Evolutionary conservation across 192 early-diverging fungal genomes (phyloP).

Genomic region (Umbelopsis isabellina): DNA sequence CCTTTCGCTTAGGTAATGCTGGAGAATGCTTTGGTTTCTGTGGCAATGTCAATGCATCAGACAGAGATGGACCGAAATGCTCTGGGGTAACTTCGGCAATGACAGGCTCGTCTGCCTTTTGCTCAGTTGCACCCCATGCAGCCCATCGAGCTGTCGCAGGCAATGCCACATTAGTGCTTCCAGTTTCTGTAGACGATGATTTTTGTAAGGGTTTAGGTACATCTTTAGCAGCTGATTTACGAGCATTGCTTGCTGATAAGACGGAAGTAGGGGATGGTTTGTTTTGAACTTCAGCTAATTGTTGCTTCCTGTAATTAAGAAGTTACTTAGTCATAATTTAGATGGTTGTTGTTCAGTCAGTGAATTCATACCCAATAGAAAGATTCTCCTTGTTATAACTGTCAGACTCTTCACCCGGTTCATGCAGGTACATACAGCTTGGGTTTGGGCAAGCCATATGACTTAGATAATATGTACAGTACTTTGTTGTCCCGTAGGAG

Average conservation of each 20-base stretch:
- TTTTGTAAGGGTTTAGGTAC: neutral
- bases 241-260: neutral
- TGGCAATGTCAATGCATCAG: constrained; percentile 37
- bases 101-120: neutral
- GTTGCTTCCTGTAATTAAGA: neutral
- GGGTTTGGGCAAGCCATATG: constrained; percentile 91
- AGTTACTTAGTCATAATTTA: neutral
- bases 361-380: constrained; percentile 55
- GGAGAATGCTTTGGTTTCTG: constrained; percentile 44
- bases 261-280: neutral
- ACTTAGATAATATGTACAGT: constrained; percentile 95
- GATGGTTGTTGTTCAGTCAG: too few relatives aligned
- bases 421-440: constrained; percentile 95
- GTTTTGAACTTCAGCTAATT: neutral
- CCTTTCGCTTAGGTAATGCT: constrained; percentile 30
- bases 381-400: constrained; percentile 91
- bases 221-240: neutral
- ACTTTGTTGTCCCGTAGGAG: constrained; percentile 97
- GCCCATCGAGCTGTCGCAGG: constrained; percentile 58
- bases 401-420: constrained; percentile 90
- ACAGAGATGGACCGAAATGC: constrained; percentile 43
- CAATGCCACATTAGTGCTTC: constrained; percentile 35
- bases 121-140: constrained; percentile 26
- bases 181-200: neutral
- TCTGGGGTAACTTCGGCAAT: constrained; percentile 39